Evolutionary conservation across 2,329 filamentous ascomycete genomes (phyloP).

Genomic region (Fusarium sp.): DNA sequence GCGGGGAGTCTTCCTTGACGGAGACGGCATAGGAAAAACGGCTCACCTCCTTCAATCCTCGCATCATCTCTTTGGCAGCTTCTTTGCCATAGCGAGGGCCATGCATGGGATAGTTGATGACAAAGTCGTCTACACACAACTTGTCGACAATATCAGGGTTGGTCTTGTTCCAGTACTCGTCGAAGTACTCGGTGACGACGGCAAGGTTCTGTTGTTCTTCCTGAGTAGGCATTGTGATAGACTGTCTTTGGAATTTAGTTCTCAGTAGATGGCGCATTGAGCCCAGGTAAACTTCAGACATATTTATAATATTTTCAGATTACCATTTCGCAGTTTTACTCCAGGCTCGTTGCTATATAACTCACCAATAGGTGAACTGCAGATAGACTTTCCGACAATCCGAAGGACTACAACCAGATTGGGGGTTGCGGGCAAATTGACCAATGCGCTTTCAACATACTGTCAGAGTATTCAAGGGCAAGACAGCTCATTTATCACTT

Average conservation of each 20-base stretch:
- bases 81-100: not conserved
- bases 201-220: not conserved
- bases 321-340: not conserved
- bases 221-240: not conserved
- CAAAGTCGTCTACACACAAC: not conserved
- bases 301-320: not conserved
- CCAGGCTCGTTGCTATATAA: not conserved
- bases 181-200: not conserved
- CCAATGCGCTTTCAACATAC: not conserved
- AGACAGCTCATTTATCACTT: not conserved
- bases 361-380: not conserved
- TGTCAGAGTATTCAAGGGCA: not conserved
- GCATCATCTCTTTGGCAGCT: not conserved
- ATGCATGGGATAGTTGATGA: not conserved
- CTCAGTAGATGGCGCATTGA: not conserved
- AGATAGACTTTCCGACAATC: not conserved
- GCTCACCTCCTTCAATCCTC: not conserved
- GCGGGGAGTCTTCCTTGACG: no score
- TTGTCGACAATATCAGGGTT: not conserved
- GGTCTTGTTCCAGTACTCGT: not conserved
- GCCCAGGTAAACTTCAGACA: not conserved
- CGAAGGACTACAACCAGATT: not conserved
- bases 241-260: not conserved
- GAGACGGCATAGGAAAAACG: no score
- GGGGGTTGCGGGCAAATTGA: not conserved